Evolutionary conservation across 2,329 filamentous ascomycete genomes (phyloP), one percentile per base, ranked within the genome.

Genomic region (Alternaria consortialis): DNA sequence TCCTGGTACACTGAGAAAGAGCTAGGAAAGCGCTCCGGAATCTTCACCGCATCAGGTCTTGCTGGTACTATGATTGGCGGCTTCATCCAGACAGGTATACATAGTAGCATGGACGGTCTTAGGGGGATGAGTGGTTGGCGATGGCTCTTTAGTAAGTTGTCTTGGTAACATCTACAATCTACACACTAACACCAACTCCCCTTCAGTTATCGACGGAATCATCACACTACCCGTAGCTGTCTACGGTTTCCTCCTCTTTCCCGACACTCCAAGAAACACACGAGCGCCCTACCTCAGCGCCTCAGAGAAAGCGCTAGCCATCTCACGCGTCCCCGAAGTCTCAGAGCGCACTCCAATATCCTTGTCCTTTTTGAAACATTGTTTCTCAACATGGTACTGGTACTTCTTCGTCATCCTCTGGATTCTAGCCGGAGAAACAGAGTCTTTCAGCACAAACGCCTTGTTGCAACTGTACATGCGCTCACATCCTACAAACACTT

Each of bases 361-460:
- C 27, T 72, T 82, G 56, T 61, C 67, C 1, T 89, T 90, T 65
- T 66, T 84, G 25, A 86, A 83, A 63, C 83, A 82, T 44, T 84
- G 89, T 15, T 80, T 90, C 9, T 79, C 80, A 0, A 88, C 86
- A 0, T 88, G 85, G 84, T 85, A 88, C 68, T 90, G 86, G 83
- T 90, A 87, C 81, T 88, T 87, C 1, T 91, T 91, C 66, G 84
- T 87, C 2, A 71, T 86, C 5, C 84, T 91, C 0, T 91, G 89
- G 88, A 85, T 90, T 64, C 87, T 92, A 40, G 89, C 89, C 0
- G 88, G 89, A 31, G 88, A 91, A 71, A 89, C 88, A 0, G 90
- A 93, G 73, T 90, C 88, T 0, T 92, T 91, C 74, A 87, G 85
- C 53, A 84, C 85, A 20, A 91, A 92, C 74, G 81, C 86, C 0